Evolutionary conservation across 495 filamentous ascomycete species (phyloP).

Genomic region (Neurospora sp.): DNA sequence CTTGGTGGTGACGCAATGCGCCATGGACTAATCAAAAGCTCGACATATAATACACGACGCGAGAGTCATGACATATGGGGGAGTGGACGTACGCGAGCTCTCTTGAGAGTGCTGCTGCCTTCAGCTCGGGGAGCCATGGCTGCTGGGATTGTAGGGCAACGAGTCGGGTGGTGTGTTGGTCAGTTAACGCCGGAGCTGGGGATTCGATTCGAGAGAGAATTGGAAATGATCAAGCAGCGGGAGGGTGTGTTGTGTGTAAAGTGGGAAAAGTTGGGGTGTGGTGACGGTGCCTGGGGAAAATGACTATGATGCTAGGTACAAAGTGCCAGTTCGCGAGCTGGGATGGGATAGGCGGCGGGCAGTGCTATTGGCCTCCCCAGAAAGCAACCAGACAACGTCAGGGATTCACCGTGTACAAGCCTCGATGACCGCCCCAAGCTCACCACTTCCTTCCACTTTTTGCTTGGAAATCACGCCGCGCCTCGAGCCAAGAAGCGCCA

Average conservation of each 20-base stretch:
- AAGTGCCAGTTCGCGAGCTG: not conserved
- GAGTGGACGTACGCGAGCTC: constrained; percentile 26
- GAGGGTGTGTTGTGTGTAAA: not conserved
- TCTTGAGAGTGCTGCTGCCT: constrained; percentile 46
- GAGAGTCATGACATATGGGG: not conserved
- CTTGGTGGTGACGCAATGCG: constrained; percentile 5
- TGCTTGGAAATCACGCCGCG: not conserved
- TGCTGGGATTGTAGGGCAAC: not conserved
- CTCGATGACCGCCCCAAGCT: not conserved
- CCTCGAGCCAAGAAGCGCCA: not conserved
- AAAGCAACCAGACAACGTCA: not conserved
- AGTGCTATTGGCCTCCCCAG: not conserved
- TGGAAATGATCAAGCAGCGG: not conserved
- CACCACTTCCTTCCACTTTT: not conserved
- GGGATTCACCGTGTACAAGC: not conserved
- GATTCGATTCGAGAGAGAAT: not conserved
- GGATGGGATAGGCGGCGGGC: not conserved
- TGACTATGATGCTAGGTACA: not conserved
- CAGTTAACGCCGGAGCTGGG: not conserved
- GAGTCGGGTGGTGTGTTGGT: not conserved
- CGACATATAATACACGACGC: too few species aligned
- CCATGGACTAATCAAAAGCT: not conserved
- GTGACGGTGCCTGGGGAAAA: not conserved
- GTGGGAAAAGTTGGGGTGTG: not conserved
- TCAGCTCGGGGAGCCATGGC: constrained; percentile 45